A percentile compares a stretch with the other conserved stretches of the same genome.
Evolutionary conservation across 2,329 filamentous ascomycete species (phyloP).

Genomic region (Claviceps lovelessii): DNA sequence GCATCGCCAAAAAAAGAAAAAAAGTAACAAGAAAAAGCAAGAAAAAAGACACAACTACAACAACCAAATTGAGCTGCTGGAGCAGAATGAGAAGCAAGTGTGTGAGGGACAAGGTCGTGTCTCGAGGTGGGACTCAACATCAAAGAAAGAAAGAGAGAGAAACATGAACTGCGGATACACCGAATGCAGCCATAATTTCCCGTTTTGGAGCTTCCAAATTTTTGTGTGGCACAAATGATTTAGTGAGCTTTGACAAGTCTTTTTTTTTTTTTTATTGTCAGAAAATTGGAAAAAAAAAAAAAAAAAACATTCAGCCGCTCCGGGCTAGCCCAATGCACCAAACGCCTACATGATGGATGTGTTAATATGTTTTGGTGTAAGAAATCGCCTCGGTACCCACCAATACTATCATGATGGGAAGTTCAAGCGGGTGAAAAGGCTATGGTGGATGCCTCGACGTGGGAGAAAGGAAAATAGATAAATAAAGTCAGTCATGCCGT

Average conservation of each 20-base stretch:
- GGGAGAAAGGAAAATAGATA: neutral
- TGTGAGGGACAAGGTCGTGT: neutral
- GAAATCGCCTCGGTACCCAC: neutral
- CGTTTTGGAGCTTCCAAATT: neutral
- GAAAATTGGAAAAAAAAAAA: neutral
- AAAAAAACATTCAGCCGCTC: neutral
- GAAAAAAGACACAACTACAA: neutral
- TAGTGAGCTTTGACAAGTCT: neutral
- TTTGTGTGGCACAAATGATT: neutral
- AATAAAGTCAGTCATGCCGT: constrained; percentile 13
- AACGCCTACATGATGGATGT: constrained; percentile 1
- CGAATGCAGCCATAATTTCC: neutral
- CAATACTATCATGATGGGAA: neutral
- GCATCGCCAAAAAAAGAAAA: neutral
- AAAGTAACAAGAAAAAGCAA: neutral
- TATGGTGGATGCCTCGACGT: neutral
- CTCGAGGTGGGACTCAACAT: neutral
- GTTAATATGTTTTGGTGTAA: neutral
- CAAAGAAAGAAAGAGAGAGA: neutral
- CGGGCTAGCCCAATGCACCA: neutral
- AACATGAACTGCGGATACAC: neutral
- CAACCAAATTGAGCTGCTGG: neutral
- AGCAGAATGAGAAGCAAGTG: neutral
- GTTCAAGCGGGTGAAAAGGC: neutral
- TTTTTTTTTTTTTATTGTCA: neutral